Percentiles rank a stretch among this genome's conserved stretches.
These are phyloP conservation scores for Nadsonia starkeyi-henricii DNA, from an alignment of 1,139 yeast genomes.

Conservation along the genomic window DNA sequence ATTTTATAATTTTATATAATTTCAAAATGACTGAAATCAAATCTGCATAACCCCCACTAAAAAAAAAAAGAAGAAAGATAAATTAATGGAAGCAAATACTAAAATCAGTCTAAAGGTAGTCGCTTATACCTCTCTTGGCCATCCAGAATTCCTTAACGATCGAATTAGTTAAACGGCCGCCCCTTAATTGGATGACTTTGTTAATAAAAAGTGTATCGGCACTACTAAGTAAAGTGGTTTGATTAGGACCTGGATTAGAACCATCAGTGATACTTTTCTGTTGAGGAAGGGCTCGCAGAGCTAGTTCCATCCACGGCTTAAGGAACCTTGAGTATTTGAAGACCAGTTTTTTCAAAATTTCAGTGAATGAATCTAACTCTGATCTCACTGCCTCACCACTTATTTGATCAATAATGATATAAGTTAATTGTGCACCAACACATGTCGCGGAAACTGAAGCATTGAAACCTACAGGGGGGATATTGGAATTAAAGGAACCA, in stretches of 20 bases:
- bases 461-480: slow-evolving; percentile 2
- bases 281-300: slow-evolving; percentile 17
- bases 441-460: slow-evolving; percentile 3
- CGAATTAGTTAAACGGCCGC: slow-evolving; percentile 43
- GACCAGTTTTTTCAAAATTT: slow-evolving; percentile 39
- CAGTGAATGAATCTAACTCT: slow-evolving; percentile 42
- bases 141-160: slow-evolving; percentile 56
- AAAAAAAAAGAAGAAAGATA: no score
- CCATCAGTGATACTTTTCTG: slow-evolving; percentile 7
- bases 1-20: no score
- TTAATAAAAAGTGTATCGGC: slow-evolving; percentile 28
- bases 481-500: background rate
- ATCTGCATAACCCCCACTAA: no score
- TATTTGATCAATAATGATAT: slow-evolving; percentile 17
- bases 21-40: no score
- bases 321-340: slow-evolving; percentile 37
- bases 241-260: background rate
- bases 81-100: no score
- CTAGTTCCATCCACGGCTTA: slow-evolving; percentile 15
- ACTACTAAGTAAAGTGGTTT: background rate
- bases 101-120: slow-evolving; percentile 8
- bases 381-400: slow-evolving; percentile 42
- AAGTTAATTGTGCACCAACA: slow-evolving; percentile 16
- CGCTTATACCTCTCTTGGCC: slow-evolving; percentile 24
- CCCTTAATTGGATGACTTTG: slow-evolving; percentile 48